phyloP scores from a whole-genome alignment of 2,329 filamentous ascomycete genomes.

The Elsinoe arachidis region DNA sequence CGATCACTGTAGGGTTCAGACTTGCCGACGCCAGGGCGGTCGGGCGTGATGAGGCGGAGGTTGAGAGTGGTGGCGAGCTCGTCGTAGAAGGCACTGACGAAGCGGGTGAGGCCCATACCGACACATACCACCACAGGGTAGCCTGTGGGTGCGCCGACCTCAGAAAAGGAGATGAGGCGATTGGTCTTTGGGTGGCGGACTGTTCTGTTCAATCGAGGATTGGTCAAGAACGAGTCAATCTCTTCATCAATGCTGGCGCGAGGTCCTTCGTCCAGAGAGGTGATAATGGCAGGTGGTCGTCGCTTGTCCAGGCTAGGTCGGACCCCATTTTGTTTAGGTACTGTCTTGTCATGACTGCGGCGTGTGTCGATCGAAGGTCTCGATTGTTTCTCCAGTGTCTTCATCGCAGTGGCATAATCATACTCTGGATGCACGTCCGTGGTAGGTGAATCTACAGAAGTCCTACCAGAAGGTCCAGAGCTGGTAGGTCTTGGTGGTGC shows the following conservation, averaged over 20 bases:
- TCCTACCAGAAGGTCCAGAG: not conserved
- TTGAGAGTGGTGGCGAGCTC: constrained; percentile 84
- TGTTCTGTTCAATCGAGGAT: constrained; percentile 77
- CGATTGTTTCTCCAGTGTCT: constrained; percentile 2
- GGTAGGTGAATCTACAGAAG: not conserved
- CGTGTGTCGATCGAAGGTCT: not conserved
- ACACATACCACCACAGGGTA: constrained; percentile 94
- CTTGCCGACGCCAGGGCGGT: constrained; percentile 86
- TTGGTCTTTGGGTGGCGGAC: constrained; percentile 79
- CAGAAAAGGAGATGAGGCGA: constrained; percentile 85
- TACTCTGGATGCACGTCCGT: not conserved
- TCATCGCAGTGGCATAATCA: not conserved
- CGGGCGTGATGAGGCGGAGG: constrained; percentile 82
- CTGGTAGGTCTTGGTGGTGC: constrained; percentile 9
- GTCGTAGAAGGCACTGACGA: constrained; percentile 94
- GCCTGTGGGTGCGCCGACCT: constrained; percentile 86
- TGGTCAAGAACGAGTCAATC: constrained; percentile 75
- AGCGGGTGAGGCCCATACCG: constrained; percentile 93
- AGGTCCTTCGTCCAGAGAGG: constrained; percentile 10
- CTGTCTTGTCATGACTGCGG: not conserved
- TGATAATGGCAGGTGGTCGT: constrained; percentile 18
- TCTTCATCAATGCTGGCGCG: constrained; percentile 69
- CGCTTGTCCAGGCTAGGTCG: constrained; percentile 13
- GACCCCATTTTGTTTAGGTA: not conserved
- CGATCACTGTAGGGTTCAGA: constrained; percentile 78